Evolutionary conservation across 139 green algal species (phyloP), one percentile per base, ranked within the genome.

Genomic region (Coccomyxa sp.): DNA sequence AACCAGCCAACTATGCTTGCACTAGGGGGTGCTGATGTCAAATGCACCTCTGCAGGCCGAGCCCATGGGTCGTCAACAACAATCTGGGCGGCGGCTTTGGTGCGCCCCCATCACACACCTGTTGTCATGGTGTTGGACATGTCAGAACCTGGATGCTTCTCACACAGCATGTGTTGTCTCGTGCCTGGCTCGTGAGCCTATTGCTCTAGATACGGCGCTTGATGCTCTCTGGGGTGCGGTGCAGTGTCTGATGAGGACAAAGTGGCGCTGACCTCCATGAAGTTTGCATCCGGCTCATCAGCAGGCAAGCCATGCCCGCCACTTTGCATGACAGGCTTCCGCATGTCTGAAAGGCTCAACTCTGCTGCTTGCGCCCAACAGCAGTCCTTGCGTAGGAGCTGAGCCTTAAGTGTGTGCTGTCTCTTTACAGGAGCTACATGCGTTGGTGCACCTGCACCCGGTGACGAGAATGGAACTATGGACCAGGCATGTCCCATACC

Each of bases 11-110:
- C 44, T 68, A 39, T 80, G 44, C 44, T 24, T 78, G 7, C 27
- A 34, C 74, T 34, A 40, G 22, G 38, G 38, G 38, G 36, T 55
- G 18, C n/a, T 82, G 39, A 36, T n/a, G 31, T 22, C 16, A 7
- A 70, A 44, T 50, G 37, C 74, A 69, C 12, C 9, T 7, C 50
- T 75, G 64, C 77, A 85, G 76, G 16, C 41, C 73, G 8, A 84
- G 78, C 39, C 76, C 82, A 24, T 81, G 74, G 68, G 41, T 75
- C 9, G 38, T n/a, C 41, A 54, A 92, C 77, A 90, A 93, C 77
- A 93, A 97, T 82, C 95, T 92, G 81, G 92, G 94, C 8, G 94
- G 92, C 36, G 93, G 93, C 31, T 98, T 98, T 80, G 91, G 88
- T 91, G 76, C 73, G 88, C n/a, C 71, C 2, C n/a, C 18, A 40